Evolutionary conservation across 345 rosid species (phyloP).

Genomic region (Nasturtium officinale): DNA sequence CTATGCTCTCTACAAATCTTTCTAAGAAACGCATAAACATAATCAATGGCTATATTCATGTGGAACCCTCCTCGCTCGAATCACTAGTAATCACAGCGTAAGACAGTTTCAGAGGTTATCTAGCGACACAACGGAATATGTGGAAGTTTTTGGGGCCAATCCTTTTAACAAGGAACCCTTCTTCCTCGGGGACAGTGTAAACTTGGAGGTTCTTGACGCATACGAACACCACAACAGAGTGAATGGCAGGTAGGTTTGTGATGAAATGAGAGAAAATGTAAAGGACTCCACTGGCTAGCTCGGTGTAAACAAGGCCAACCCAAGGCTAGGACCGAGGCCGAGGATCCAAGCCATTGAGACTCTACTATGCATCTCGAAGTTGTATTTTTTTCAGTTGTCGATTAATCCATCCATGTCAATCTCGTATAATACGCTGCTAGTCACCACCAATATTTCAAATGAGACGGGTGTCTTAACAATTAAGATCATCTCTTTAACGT

Average conservation of each 20-base stretch:
- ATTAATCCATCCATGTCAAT: neutral
- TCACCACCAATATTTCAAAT: neutral
- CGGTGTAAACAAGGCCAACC: slow-evolving; percentile 85
- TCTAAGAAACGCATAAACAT: slow-evolving; percentile 75
- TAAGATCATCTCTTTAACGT: neutral
- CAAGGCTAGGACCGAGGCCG: slow-evolving; percentile 59
- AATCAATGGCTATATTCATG: slow-evolving; percentile 68
- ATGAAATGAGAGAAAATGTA: slow-evolving; percentile 77
- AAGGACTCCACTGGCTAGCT: slow-evolving; percentile 77
- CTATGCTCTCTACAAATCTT: slow-evolving; percentile 78
- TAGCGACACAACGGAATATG: slow-evolving; percentile 79
- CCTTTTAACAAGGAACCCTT: slow-evolving; percentile 72
- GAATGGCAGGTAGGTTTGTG: slow-evolving; percentile 82
- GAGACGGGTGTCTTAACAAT: neutral
- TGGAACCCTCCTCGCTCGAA: slow-evolving; percentile 65
- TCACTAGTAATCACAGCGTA: slow-evolving; percentile 22
- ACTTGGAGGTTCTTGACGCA: slow-evolving; percentile 78
- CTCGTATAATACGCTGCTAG: too few relatives aligned
- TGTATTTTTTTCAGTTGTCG: slow-evolving; percentile 25
- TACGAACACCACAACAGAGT: slow-evolving; percentile 71
- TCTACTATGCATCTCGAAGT: slow-evolving; percentile 70
- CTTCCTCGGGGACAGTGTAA: slow-evolving; percentile 81
- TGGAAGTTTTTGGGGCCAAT: slow-evolving; percentile 79
- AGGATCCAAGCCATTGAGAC: slow-evolving; percentile 61
- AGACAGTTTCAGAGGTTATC: slow-evolving; percentile 25